Evolutionary conservation across 2,329 filamentous ascomycete genomes (phyloP).

Genomic region (Hypoxylon sp.): DNA sequence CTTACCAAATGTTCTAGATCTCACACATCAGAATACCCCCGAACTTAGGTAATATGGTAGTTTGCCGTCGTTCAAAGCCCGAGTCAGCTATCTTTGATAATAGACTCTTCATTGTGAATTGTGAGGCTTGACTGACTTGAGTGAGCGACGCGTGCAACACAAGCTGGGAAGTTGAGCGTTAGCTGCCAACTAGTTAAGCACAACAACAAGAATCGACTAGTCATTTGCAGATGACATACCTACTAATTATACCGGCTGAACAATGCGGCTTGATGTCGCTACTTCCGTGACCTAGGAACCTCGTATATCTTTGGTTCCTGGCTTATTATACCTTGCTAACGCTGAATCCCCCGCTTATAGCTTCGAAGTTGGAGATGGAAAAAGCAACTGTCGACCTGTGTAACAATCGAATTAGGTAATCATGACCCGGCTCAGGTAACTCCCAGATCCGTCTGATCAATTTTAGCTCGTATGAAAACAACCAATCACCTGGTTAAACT

Average conservation of each 20-base stretch:
- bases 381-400: background rate
- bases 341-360: background rate
- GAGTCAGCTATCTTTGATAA: slow-evolving; percentile 4
- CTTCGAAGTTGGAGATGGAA: background rate
- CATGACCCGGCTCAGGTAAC: background rate
- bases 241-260: background rate
- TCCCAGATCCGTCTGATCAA: background rate
- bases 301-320: background rate
- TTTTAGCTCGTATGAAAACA: slow-evolving; percentile 2
- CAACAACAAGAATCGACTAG: background rate
- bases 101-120: background rate
- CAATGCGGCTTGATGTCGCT: background rate
- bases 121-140: background rate
- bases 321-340: background rate
- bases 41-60: background rate
- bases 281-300: background rate
- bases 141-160: background rate
- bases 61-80: background rate
- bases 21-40: background rate
- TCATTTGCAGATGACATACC: background rate
- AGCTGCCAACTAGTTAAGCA: background rate
- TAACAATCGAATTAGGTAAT: background rate
- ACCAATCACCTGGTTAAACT: slow-evolving; percentile 1
- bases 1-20: background rate
- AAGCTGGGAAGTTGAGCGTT: slow-evolving; percentile 12